These are phyloP conservation scores for Tetracladium setigerum DNA, from an alignment of 495 filamentous ascomycete genomes.

Conservation along the genomic window DNA sequence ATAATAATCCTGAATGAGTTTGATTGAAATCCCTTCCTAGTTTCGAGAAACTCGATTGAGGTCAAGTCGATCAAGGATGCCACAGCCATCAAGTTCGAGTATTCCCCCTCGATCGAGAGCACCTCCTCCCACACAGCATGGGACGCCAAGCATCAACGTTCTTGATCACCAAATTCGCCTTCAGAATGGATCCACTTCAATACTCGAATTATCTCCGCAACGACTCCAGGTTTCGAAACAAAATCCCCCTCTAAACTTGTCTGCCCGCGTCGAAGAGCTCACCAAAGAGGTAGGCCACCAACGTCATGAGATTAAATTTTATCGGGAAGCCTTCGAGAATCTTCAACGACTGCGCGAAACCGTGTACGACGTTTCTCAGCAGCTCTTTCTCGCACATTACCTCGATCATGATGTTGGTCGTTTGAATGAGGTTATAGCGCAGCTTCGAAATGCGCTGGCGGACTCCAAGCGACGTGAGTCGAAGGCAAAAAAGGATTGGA, in stretches of 20 bases:
- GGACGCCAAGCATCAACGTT: conserved; percentile 6
- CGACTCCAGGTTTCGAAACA: conserved; percentile 11
- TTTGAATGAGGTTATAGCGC: conserved; percentile 4
- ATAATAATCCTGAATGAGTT: too few species aligned
- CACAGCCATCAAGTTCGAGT: neutral
- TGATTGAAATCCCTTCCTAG: too few species aligned
- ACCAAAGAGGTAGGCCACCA: conserved; percentile 9
- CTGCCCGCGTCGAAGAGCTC: conserved; percentile 16
- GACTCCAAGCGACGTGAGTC: conserved; percentile 5
- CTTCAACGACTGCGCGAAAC: conserved; percentile 13
- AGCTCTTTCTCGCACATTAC: conserved; percentile 8
- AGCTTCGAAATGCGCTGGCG: conserved; percentile 9
- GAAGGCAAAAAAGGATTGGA: conserved; percentile 9
- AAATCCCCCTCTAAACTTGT: conserved; percentile 1
- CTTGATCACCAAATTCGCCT: conserved; percentile 14
- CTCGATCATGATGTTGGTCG: conserved; percentile 1
- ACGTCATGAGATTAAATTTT: conserved; percentile 13
- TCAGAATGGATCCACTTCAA: conserved; percentile 11
- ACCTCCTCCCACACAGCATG: neutral
- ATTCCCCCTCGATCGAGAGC: neutral
- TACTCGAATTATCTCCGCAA: conserved; percentile 11
- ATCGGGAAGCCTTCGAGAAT: conserved; percentile 11
- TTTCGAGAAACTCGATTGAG: neutral
- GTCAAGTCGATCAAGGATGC: neutral
- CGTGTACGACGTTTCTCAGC: conserved; percentile 8